Conservation (phyloP, 176 grass and related monocot genomes). For the Miscanthus lutarioriparius region DNA sequence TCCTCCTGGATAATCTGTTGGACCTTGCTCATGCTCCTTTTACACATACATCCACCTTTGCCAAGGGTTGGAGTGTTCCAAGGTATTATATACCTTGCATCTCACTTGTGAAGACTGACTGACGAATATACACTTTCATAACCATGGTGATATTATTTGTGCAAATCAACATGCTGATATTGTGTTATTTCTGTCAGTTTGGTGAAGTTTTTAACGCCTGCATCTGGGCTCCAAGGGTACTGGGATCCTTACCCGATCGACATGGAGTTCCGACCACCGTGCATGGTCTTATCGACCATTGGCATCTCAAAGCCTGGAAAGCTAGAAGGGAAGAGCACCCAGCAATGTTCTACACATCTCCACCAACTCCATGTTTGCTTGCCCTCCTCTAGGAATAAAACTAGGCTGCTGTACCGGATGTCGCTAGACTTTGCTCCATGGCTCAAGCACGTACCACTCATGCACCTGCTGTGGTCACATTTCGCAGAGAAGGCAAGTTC, state of each 20-base stretch:
- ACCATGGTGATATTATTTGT: background rate
- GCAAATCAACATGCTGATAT: background rate
- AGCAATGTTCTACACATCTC: conserved; percentile 85
- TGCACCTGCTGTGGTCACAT: conserved; percentile 78
- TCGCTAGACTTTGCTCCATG: conserved; percentile 95
- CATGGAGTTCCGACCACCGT: conserved; percentile 94
- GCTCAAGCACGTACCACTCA: conserved; percentile 80
- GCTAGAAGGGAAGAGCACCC: conserved; percentile 71
- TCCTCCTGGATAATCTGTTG: conserved; percentile 94
- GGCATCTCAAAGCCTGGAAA: conserved; percentile 97
- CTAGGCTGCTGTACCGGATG: conserved; percentile 91
- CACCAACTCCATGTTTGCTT: conserved; percentile 95
- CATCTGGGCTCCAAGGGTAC: conserved; percentile 90
- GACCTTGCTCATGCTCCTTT: conserved; percentile 99
- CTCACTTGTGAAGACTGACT: background rate
- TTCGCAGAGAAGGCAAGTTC: conserved; percentile 84
- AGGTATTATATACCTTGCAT: conserved; percentile 46
- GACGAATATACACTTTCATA: background rate
- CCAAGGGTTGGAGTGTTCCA: conserved; percentile 98
- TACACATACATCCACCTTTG: conserved; percentile 92
- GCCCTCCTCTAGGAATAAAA: conserved; percentile 87
- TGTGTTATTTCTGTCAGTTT: conserved; percentile 46
- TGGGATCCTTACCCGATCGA: conserved; percentile 99
- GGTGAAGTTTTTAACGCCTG: conserved; percentile 91
- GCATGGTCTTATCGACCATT: conserved; percentile 93